Evolutionary conservation across 1,139 yeast species (phyloP), one percentile per base, ranked within the genome.

Genomic region (Debaryomyces singareniensis): DNA sequence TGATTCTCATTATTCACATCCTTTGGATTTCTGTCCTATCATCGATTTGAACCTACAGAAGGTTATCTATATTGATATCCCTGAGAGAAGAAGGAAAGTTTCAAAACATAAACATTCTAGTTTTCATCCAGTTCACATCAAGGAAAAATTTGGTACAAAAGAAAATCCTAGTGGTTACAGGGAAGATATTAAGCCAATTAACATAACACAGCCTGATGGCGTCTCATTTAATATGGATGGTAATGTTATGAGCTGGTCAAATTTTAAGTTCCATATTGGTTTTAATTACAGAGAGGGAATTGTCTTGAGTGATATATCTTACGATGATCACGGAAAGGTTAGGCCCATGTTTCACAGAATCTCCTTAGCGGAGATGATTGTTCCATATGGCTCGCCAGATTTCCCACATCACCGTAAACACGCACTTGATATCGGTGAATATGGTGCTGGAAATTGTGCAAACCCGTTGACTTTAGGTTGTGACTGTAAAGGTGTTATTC

Each of bases 251-350:
- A 67, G 67, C 38, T 82, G 93, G 93, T 78, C 82, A 37, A 81
- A 81, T 58, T 81, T 75, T 64, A 68, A 70, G 38, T 68, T 82
- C 61, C 91, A 82, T 55, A 66, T 82, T 52, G 91, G 93, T 24
- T 81, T 82, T 71, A 82, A 82, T 64, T 78, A 80, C 61, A 73
- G 93, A 60, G 93, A 82, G 59, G 93, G 93, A 41, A 78, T 82
- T 51, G 91, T 82, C 23, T 68, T 82, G 41, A 75, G 81, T 47
- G 87, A 82, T 55, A 68, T 82, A 49, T 58, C 73, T 21, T 82
- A 75, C 64, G 77, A 80, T 45, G 91, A 80, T 53, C 84, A 77
- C 43, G 87, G 87, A 29, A 69, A 69, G 24, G 77, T 68, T 29
- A 68, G 87, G 55, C 78, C 87, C 21, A 55, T 82, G 37, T 80